These are phyloP conservation scores for Barnettozyma siamensis DNA, from an alignment of 805 yeast genomes.

Conservation along the genomic window DNA sequence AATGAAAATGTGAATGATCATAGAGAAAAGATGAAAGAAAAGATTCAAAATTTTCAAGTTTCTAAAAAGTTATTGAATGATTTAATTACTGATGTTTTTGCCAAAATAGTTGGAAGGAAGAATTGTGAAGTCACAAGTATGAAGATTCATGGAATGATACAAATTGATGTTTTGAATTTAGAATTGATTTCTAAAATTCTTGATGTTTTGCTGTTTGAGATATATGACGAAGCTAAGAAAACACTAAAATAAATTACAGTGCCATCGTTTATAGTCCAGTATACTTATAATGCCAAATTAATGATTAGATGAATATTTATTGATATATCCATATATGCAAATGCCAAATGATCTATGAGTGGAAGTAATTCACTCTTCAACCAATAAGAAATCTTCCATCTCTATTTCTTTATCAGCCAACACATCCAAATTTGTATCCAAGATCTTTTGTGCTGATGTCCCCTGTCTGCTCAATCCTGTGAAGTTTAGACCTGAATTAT, in stretches of 20 bases:
- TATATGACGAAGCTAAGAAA: slow-evolving; percentile 19
- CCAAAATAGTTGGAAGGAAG: slow-evolving; percentile 66
- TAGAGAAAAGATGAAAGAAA: slow-evolving; percentile 46
- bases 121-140: slow-evolving; percentile 60
- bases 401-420: neutral
- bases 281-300: too few relatives aligned
- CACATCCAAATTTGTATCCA: neutral
- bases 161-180: slow-evolving; percentile 63
- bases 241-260: neutral
- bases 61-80: slow-evolving; percentile 51
- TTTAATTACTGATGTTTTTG: slow-evolving; percentile 57
- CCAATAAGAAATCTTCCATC: neutral
- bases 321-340: too few relatives aligned
- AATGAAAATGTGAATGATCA: slow-evolving; percentile 23
- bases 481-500: neutral
- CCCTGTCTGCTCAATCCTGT: neutral
- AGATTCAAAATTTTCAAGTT: slow-evolving; percentile 47
- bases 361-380: neutral
- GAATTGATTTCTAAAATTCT: slow-evolving; percentile 55
- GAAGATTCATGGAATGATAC: slow-evolving; percentile 59
- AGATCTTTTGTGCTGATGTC: neutral
- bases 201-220: slow-evolving; percentile 48
- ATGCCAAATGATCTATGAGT: neutral
- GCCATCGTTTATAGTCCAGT: too few relatives aligned
- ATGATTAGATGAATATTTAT: too few relatives aligned